Conservation (phyloP, 202 grass and related monocot genomes). For the Zoysia matrella region DNA sequence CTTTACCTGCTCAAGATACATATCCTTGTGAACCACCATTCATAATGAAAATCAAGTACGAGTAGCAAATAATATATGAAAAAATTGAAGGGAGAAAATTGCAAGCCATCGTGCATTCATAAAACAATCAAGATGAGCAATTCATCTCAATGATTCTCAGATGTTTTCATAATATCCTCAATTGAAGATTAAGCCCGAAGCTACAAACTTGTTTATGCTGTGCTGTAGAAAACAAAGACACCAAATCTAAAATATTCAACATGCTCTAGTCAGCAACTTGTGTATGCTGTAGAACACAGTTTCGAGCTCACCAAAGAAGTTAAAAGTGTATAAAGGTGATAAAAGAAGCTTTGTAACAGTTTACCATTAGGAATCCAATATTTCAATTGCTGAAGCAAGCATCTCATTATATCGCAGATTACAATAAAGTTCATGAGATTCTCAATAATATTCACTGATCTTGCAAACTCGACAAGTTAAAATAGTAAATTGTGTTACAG, state of each 20-base stretch:
- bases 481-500: conserved; percentile 7
- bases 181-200: not conserved
- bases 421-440: not conserved
- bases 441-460: not conserved
- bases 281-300: not conserved
- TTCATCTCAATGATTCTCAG: conserved; percentile 26
- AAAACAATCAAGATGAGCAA: conserved; percentile 15
- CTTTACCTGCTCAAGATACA: conserved; percentile 74
- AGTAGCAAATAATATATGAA: not conserved
- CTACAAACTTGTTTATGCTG: not conserved
- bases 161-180: conserved; percentile 1
- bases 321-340: not conserved
- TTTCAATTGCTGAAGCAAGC: not conserved
- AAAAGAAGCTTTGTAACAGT: conserved; percentile 3
- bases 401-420: not conserved
- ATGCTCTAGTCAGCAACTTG: not conserved
- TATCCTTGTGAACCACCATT: not conserved
- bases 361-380: not conserved
- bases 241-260: not conserved
- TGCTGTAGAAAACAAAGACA: not conserved
- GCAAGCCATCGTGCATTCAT: not conserved
- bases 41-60: not conserved
- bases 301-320: not conserved
- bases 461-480: conserved; percentile 11
- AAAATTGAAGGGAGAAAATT: not conserved